Evolutionary conservation across 495 filamentous ascomycete species (phyloP).

Genomic region (Tuber brumale): DNA sequence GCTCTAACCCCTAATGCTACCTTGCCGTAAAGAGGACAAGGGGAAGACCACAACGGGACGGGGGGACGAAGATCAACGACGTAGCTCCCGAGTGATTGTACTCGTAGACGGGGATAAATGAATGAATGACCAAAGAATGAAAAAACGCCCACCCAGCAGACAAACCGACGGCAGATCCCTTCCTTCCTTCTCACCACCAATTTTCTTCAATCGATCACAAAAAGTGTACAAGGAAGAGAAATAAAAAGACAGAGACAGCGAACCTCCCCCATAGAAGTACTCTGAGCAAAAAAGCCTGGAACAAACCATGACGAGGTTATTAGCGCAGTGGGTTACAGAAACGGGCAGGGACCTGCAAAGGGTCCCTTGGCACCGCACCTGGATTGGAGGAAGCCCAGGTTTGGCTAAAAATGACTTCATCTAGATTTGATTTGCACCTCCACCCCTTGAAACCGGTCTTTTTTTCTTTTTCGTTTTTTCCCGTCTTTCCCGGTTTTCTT

Average conservation of each 20-base stretch:
- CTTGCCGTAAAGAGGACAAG: background rate
- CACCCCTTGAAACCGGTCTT: background rate
- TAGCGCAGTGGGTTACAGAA: background rate
- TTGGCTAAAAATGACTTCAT: conserved; percentile 5
- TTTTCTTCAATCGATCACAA: background rate
- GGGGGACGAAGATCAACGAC: conserved; percentile 1
- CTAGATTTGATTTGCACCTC: background rate
- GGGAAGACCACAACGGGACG: background rate
- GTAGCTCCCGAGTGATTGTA: background rate
- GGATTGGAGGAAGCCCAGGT: background rate
- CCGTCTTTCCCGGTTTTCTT: background rate
- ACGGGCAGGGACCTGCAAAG: background rate
- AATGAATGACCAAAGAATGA: background rate
- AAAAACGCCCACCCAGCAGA: background rate
- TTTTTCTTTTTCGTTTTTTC: background rate
- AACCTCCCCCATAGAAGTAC: background rate
- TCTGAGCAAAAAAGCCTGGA: background rate
- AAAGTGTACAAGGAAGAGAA: background rate
- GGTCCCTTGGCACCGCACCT: background rate
- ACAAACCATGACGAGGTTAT: background rate
- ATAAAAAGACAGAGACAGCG: background rate
- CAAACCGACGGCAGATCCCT: background rate
- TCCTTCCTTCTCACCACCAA: background rate
- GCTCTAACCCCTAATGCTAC: background rate
- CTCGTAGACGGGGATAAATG: background rate